These are phyloP conservation scores for Macrophomina pseudophaseolina DNA, from an alignment of 2,329 filamentous ascomycete species.

Conservation along the genomic window DNA sequence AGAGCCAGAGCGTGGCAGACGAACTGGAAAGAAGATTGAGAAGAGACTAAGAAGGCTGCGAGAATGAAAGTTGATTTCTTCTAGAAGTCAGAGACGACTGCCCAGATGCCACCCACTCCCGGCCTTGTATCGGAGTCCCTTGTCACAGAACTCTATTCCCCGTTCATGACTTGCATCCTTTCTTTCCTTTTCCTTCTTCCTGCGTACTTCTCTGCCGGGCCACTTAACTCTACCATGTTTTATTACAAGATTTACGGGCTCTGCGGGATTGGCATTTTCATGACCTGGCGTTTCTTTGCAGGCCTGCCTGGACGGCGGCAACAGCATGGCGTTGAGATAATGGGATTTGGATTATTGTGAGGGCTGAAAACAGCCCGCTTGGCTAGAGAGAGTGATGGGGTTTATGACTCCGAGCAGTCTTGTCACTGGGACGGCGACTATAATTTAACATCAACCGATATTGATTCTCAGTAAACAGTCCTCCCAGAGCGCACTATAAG, in stretches of 20 bases:
- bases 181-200: not conserved
- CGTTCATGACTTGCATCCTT: not conserved
- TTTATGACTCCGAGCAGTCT: not conserved
- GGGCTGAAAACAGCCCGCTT: not conserved
- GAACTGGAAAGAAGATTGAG: conserved; percentile 65
- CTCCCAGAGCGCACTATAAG: no score
- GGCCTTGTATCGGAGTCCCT: not conserved
- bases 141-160: not conserved
- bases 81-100: not conserved
- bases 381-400: conserved; percentile 1
- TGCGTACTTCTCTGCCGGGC: not conserved
- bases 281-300: conserved; percentile 25
- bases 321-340: conserved; percentile 37
- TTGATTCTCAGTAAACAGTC: not conserved
- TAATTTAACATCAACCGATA: not conserved
- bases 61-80: conserved; percentile 13
- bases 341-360: not conserved
- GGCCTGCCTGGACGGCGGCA: conserved; percentile 24
- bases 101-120: not conserved
- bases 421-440: not conserved
- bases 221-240: not conserved
- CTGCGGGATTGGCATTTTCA: not conserved
- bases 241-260: not conserved
- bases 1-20: conserved; percentile 77
- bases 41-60: conserved; percentile 41